Conservation (phyloP, 1,284 basidiomycete species). For the Moesziomyces aphidis region DNA sequence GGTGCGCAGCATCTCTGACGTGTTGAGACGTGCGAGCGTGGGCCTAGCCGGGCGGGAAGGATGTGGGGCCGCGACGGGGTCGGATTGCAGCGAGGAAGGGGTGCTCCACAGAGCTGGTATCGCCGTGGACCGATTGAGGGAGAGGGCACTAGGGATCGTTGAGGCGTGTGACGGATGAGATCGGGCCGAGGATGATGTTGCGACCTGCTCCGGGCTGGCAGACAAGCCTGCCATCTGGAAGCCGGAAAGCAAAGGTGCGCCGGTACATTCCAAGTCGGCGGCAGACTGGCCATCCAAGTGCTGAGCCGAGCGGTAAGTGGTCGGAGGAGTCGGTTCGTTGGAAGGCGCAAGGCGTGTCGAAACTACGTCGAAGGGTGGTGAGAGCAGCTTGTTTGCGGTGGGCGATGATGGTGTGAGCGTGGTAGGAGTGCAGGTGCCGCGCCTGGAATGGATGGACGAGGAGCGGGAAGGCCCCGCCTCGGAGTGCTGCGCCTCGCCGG, state of each 20-base stretch:
- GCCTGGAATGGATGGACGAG: slow-evolving; percentile 11
- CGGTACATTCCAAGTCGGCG: no score
- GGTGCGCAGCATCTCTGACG: slow-evolving; percentile 46
- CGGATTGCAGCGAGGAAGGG: no score
- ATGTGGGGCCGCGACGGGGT: background rate
- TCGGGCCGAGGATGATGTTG: background rate
- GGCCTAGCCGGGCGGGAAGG: slow-evolving; percentile 26
- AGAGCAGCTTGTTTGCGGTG: slow-evolving; percentile 4
- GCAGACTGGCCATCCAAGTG: no score
- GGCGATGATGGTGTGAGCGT: slow-evolving; percentile 12
- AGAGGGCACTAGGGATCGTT: background rate
- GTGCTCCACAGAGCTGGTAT: slow-evolving; percentile 1
- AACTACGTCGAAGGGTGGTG: slow-evolving; percentile 4
- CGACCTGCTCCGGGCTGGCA: slow-evolving; percentile 6
- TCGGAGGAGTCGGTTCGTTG: background rate
- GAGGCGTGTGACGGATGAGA: background rate
- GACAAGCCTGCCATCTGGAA: background rate
- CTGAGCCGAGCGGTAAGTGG: no score
- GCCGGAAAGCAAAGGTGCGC: background rate
- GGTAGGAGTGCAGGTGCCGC: background rate
- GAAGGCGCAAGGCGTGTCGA: slow-evolving; percentile 1
- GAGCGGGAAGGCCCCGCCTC: slow-evolving; percentile 12
- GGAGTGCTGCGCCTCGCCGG: background rate
- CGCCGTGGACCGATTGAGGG: background rate
- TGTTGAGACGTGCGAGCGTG: slow-evolving; percentile 47